phyloP scores from a whole-genome alignment of 2,329 filamentous ascomycete species.

The Fusarium graminum region DNA sequence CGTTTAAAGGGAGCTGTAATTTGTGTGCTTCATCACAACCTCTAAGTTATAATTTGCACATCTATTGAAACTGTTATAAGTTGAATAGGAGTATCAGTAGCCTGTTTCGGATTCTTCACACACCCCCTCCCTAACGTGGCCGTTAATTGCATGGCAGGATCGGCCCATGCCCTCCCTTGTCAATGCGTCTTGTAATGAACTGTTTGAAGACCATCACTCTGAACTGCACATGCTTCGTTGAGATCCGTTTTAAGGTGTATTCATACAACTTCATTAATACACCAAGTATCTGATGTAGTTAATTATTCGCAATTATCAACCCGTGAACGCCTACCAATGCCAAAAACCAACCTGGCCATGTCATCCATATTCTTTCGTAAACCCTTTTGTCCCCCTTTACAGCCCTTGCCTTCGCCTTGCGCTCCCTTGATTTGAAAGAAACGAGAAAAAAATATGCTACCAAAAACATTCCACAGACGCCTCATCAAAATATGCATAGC shows the following conservation, averaged over 20 bases:
- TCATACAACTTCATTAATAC: slow-evolving; percentile 44
- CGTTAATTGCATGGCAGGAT: slow-evolving; percentile 27
- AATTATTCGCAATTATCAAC: slow-evolving; percentile 36
- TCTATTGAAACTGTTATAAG: neutral
- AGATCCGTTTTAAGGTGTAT: slow-evolving; percentile 31
- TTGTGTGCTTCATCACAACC: neutral
- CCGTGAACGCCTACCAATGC: slow-evolving; percentile 37
- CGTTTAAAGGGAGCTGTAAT: neutral
- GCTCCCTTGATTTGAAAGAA: slow-evolving; percentile 30
- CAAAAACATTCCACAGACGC: slow-evolving; percentile 46
- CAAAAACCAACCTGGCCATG: slow-evolving; percentile 33
- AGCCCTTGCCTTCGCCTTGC: slow-evolving; percentile 15
- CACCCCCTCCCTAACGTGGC: neutral
- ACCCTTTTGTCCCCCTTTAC: slow-evolving; percentile 32
- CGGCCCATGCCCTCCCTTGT: slow-evolving; percentile 34
- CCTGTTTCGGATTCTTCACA: neutral
- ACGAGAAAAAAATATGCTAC: slow-evolving; percentile 14
- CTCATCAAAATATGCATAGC: slow-evolving; percentile 42
- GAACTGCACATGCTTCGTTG: neutral
- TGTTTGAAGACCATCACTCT: neutral
- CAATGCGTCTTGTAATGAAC: slow-evolving; percentile 36
- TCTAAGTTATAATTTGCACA: neutral
- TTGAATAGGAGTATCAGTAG: neutral
- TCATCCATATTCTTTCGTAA: slow-evolving; percentile 28
- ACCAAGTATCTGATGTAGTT: slow-evolving; percentile 29